These are phyloP conservation scores for Phytophthora constricta DNA, from an alignment of 352 stramenopile genomes.

Conservation along the genomic window DNA sequence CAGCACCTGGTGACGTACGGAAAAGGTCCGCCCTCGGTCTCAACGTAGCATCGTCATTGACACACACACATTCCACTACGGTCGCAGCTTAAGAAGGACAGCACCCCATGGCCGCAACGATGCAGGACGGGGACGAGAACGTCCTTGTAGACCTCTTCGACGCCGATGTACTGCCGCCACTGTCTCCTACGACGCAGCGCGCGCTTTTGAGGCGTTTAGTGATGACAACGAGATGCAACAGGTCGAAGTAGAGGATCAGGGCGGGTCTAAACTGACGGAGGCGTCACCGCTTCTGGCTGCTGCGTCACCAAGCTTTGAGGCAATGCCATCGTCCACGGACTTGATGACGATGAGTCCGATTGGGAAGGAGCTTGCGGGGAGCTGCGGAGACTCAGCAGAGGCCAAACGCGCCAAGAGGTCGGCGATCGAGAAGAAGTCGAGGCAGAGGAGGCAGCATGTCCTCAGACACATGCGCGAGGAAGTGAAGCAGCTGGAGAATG, in stretches of 20 bases:
- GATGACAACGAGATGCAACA: constrained; percentile 8
- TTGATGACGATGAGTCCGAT: constrained; percentile 25
- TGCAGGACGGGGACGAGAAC: constrained; percentile 7
- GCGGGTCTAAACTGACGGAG: no score
- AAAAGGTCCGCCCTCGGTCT: constrained; percentile 18
- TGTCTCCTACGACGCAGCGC: constrained; percentile 32
- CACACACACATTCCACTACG: constrained; percentile 4
- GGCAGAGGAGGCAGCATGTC: constrained; percentile 37
- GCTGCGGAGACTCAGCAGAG: constrained; percentile 12
- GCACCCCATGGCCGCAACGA: constrained; percentile 8
- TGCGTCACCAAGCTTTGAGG: constrained; percentile 25
- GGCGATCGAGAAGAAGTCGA: constrained; percentile 66
- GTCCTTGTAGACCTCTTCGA: constrained; percentile 8
- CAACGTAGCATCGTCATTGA: constrained; percentile 17
- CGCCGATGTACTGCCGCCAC: constrained; percentile 18
- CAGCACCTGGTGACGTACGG: no score
- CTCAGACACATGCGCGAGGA: constrained; percentile 57
- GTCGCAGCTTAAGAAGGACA: constrained; percentile 1
- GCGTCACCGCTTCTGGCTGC: constrained; percentile 7
- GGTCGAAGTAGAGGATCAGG: constrained; percentile 3
- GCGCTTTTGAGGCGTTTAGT: constrained; percentile 27
- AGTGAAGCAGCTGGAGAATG: constrained; percentile 51
- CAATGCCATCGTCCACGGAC: constrained; percentile 3
- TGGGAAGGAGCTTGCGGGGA: constrained; percentile 8
- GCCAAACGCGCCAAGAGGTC: constrained; percentile 52